phyloP scores from a whole-genome alignment of 1,284 basidiomycete species.

The Vanrija sp. region DNA sequence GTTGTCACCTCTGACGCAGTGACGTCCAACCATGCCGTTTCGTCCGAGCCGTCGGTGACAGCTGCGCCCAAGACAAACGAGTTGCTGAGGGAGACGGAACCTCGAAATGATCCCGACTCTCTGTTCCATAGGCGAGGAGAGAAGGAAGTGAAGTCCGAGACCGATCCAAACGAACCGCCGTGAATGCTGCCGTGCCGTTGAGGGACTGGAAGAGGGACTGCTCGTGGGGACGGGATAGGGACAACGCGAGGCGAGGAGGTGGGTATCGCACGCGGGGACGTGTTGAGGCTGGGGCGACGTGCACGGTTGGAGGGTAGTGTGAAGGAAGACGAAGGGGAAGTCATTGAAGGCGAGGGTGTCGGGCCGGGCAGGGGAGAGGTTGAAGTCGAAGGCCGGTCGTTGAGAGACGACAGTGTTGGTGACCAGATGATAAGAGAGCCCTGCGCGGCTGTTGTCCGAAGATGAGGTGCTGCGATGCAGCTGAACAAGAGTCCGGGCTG shows the following conservation, averaged over 20 bases:
- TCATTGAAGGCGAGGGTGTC: too few species aligned
- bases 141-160: conserved; percentile 12
- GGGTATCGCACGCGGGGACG: conserved; percentile 6
- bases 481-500: too few species aligned
- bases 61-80: conserved; percentile 14
- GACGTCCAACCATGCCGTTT: conserved; percentile 24
- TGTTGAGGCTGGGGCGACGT: not conserved
- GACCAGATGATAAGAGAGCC: too few species aligned
- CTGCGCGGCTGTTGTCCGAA: too few species aligned
- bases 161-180: conserved; percentile 17
- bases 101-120: conserved; percentile 7
- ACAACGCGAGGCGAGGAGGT: not conserved
- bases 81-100: conserved; percentile 10
- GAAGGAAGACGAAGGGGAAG: not conserved
- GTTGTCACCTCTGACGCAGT: conserved; percentile 9
- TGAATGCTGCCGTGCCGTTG: conserved; percentile 24
- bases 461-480: too few species aligned
- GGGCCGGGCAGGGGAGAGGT: too few species aligned
- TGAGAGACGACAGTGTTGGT: too few species aligned
- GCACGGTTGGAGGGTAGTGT: not conserved
- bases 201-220: conserved; percentile 23
- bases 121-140: conserved; percentile 6
- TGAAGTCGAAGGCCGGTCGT: too few species aligned
- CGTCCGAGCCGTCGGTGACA: conserved; percentile 13
- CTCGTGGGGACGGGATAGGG: conserved; percentile 19